phyloP scores from a whole-genome alignment of 192 early-diverging fungal species.

The Coemansia sp. region DNA sequence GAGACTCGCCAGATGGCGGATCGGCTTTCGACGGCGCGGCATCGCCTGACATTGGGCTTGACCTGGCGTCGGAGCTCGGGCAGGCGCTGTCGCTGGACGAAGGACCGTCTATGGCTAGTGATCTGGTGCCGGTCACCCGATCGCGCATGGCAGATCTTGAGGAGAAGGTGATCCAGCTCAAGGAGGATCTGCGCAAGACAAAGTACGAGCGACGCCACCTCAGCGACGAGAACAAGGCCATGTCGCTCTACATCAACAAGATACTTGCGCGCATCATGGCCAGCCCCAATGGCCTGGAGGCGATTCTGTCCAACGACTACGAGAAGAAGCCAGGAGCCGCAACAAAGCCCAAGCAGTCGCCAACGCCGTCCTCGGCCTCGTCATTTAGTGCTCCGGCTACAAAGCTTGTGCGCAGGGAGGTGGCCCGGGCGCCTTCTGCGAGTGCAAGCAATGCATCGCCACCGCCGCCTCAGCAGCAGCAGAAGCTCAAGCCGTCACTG shows the following conservation, averaged over 20 bases:
- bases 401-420: conserved; percentile 20
- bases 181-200: conserved; percentile 52
- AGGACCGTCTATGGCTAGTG: not conserved
- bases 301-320: conserved; percentile 53
- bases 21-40: conserved; percentile 6
- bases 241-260: conserved; percentile 74
- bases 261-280: conserved; percentile 74
- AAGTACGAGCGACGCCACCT: conserved; percentile 61
- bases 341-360: conserved; percentile 8
- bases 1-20: not conserved
- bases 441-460: not conserved
- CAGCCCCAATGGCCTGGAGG: conserved; percentile 53
- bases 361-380: not conserved
- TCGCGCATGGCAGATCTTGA: conserved; percentile 34
- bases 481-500: conserved; percentile 10
- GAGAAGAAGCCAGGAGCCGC: conserved; percentile 10
- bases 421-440: not conserved
- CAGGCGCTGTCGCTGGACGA: conserved; percentile 28
- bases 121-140: not conserved
- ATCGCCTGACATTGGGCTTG: conserved; percentile 18
- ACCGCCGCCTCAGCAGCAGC: no score
- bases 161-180: conserved; percentile 42
- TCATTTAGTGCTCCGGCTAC: not conserved
- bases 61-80: conserved; percentile 52
- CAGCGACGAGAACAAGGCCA: conserved; percentile 66